These are phyloP conservation scores for Pistacia integerrima DNA, from an alignment of 345 rosid species.

Conservation along the genomic window DNA sequence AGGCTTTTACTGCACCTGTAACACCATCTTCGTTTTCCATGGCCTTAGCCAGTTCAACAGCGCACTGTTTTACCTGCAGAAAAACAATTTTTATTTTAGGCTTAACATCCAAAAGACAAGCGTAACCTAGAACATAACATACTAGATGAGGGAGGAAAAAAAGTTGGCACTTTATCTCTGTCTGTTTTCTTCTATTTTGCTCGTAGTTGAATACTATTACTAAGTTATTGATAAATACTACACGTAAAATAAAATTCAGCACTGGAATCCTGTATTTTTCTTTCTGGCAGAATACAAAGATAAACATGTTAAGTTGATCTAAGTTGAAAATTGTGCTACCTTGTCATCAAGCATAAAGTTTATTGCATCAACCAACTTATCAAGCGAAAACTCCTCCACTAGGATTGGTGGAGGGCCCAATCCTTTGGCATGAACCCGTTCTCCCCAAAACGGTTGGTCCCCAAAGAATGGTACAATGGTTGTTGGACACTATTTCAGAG, in stretches of 20 bases:
- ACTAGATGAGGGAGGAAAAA: no score
- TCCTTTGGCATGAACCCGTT: slow-evolving; percentile 53
- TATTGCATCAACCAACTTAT: slow-evolving; percentile 57
- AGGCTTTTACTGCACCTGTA: slow-evolving; percentile 55
- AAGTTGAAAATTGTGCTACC: slow-evolving; percentile 23
- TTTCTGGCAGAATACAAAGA: background rate
- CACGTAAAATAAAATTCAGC: no score
- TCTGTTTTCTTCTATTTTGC: background rate
- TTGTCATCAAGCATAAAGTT: slow-evolving; percentile 47
- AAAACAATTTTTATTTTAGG: background rate
- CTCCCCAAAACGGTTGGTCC: slow-evolving; percentile 71
- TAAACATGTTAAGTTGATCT: background rate
- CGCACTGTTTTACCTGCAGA: slow-evolving; percentile 50
- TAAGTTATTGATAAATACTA: background rate
- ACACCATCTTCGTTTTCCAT: slow-evolving; percentile 59
- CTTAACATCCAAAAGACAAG: background rate
- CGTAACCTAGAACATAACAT: background rate
- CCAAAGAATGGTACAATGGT: slow-evolving; percentile 63
- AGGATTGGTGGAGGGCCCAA: slow-evolving; percentile 61
- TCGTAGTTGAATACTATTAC: background rate
- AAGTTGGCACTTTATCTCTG: no score
- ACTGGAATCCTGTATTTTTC: background rate
- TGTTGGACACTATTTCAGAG: slow-evolving; percentile 50
- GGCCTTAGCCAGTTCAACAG: slow-evolving; percentile 42
- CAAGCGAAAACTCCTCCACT: slow-evolving; percentile 48